Base-by-base conservation (phyloP, 2,329 filamentous ascomycete species). In the Penicillium vulpinum region DNA sequence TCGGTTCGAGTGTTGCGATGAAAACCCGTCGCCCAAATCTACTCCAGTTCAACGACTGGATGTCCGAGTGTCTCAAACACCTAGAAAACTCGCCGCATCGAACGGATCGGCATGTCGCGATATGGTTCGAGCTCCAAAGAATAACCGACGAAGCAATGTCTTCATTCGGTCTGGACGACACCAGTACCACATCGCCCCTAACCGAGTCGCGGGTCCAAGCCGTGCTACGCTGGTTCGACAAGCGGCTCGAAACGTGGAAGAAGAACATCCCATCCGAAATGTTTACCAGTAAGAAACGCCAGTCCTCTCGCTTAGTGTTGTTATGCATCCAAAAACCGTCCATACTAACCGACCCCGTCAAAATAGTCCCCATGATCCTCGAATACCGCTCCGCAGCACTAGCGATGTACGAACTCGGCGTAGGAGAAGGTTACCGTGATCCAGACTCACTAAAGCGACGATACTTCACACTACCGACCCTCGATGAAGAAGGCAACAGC, bases 111-210 rank as follows among this genome's bases (percentile, higher is more conserved):
- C 70, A 70, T 29, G 59, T 70, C 46, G 71, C 70, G 7, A 63
- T 61, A 16, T 73, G 71, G 71, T 74, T 74, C 39, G 67, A 71
- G 38, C 65, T 74, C 15, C 71, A 74, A 39, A 63, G 63, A 11
- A 71, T 72, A 51, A 68, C 68, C 18, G 71, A 74, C 39, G 71
- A 74, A 54, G 66, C 71, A 1, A 63, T 71, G 65, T 65, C 69
- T 29, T 73, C 71, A 4, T 73, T 74, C 49, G 71, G 71, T 10
- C 64, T 74, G 5, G 71, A 74, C 9, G 71, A 74, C 52, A 73
- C 70, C 13, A 73, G 70, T 35, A 63, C 69, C 18, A 65, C 65
- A 7, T 67, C 68, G 4, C 59, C 65, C 2, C 54, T 73, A 48
- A 71, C 71, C 5, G 71, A 74, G 47, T 67, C 70, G 10, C 70